These are phyloP conservation scores for Dictyostelium firmibasis DNA, from an alignment of 78 protist genomes.

Conservation along the genomic window DNA sequence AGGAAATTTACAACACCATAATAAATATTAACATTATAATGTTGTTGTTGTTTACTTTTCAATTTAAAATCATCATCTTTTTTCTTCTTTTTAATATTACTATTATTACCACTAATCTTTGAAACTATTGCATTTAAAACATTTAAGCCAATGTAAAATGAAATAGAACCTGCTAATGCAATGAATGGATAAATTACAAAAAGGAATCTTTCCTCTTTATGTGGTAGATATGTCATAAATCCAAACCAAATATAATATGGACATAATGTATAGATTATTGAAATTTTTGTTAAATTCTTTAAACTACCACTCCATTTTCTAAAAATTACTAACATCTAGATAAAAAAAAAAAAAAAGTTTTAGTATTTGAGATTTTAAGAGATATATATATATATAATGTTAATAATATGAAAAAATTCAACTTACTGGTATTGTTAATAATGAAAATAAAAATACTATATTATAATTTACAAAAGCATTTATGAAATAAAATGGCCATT, in stretches of 20 bases:
- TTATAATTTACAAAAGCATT: constrained; percentile 86
- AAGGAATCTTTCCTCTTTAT: constrained; percentile 92
- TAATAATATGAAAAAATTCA: too few species aligned
- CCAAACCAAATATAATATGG: constrained; percentile 83
- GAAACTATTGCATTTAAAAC: background rate
- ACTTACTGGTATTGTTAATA: constrained; percentile 20
- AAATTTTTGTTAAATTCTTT: background rate
- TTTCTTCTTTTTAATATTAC: background rate
- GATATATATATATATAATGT: too few species aligned
- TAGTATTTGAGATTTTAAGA: too few species aligned
- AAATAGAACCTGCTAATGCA: constrained; percentile 51
- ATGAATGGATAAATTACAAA: constrained; percentile 84
- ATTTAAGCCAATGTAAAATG: constrained; percentile 21
- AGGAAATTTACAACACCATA: background rate
- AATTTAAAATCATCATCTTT: background rate
- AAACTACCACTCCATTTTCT: constrained; percentile 9
- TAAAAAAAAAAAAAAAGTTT: background rate
- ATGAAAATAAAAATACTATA: constrained; percentile 65
- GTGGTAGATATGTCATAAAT: constrained; percentile 83
- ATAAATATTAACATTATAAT: background rate
- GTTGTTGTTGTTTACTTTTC: background rate
- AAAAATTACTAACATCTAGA: background rate
- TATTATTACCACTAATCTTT: background rate
- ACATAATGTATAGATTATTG: background rate
- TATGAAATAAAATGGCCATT: constrained; percentile 69